phyloP scores from a whole-genome alignment of 495 filamentous ascomycete species.

The Aspergillus cavernicola region DNA sequence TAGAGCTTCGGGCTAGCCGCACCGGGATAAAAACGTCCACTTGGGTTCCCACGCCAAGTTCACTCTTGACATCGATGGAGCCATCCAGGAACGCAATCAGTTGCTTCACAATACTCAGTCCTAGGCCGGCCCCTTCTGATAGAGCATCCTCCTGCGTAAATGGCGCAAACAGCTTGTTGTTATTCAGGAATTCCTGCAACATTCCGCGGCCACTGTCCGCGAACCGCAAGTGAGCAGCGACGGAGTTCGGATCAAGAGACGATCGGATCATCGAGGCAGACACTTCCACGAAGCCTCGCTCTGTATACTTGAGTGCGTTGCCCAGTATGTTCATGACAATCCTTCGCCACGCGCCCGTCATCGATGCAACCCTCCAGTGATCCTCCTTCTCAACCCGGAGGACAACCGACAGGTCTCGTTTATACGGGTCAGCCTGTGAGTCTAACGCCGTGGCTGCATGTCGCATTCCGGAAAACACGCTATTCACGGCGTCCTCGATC shows the following conservation, averaged over 20 bases:
- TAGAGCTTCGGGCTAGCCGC: background rate
- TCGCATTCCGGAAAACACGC: slow-evolving; percentile 21
- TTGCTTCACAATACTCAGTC: slow-evolving; percentile 65
- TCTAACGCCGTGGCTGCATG: slow-evolving; percentile 11
- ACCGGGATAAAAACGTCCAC: slow-evolving; percentile 52
- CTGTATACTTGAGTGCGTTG: slow-evolving; percentile 70
- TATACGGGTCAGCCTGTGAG: slow-evolving; percentile 7
- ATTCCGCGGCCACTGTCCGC: slow-evolving; percentile 69
- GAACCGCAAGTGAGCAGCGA: slow-evolving; percentile 45
- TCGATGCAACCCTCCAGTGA: slow-evolving; percentile 52
- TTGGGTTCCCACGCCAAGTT: slow-evolving; percentile 54
- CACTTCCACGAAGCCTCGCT: slow-evolving; percentile 55
- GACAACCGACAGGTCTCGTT: slow-evolving; percentile 41
- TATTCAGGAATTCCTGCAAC: slow-evolving; percentile 59
- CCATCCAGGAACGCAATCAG: slow-evolving; percentile 59
- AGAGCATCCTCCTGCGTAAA: slow-evolving; percentile 70
- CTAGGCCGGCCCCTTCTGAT: slow-evolving; percentile 64
- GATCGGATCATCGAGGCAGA: slow-evolving; percentile 34
- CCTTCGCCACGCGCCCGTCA: slow-evolving; percentile 61
- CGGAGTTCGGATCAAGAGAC: slow-evolving; percentile 9
- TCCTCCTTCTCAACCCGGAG: slow-evolving; percentile 52
- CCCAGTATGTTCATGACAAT: slow-evolving; percentile 71
- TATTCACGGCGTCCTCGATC: slow-evolving; percentile 20
- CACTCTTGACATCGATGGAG: slow-evolving; percentile 55
- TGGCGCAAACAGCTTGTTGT: slow-evolving; percentile 62